Base-by-base conservation (phyloP, 2,329 filamentous ascomycete species). In the Alternaria triticimaculans region DNA sequence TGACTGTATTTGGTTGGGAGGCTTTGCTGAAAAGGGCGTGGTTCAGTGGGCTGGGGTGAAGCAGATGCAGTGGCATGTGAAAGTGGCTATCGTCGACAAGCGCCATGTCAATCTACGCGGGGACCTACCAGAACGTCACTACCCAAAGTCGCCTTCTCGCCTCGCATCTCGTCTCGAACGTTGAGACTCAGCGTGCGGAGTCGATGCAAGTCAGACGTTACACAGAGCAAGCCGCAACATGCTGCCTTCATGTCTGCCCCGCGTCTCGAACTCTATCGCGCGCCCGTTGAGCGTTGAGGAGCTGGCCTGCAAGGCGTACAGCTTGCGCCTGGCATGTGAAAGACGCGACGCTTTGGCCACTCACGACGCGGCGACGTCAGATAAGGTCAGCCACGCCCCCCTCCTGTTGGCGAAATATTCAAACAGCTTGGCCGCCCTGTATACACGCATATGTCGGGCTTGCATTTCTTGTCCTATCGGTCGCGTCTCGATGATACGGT, bases 1-100 rank as follows among this genome's bases (percentile, higher is more conserved):
- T 67, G 58, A 64, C 66, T 62, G 69, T 69, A 58, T 63, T 58
- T 65, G 60, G 56, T 55, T 64, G 64, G 61, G 60, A 53, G 11
- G 21, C 61, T 56, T 44, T 50, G 68, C 72, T 73, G 63, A 73
- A 72, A 72, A 66, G 67, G 70, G 72, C 65, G 66, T 65, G 65
- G 67, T 60, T 57, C 28, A 25, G 57, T 63, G 57, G 55, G 53
- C 33, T 37, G 55, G 60, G 21, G 41, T 44, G 55, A 51, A 48
- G 15, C 18, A 21, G 21, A 53, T 26, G 61, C 63, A 67, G 60
- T 72, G 33, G 62, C 72, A 74, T 74, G 72, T 74, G 72, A 74
- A 72, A 74, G 66, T 59, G 41, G 26, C 20, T 20, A 23, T 23
- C 45, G 46, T 21, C 20, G 46, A 57, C 53, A 53, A 45, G 45